Percentiles rank a stretch among this genome's conserved stretches.
Conservation (phyloP, 805 yeast species). For the Lachancea sp. region DNA sequence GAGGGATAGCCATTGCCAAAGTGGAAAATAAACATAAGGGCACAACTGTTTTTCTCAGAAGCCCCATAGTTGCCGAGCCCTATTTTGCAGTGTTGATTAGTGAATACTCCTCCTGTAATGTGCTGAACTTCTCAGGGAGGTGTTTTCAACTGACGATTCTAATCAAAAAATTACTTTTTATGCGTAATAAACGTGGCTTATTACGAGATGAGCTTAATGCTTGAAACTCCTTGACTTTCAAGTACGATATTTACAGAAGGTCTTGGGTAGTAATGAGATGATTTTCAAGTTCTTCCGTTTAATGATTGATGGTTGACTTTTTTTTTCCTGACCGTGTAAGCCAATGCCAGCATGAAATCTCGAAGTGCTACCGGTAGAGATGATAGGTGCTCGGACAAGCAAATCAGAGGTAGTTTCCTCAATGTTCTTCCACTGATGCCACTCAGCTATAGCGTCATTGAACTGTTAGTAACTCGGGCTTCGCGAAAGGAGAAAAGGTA, state of each 20-base stretch:
- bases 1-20: constrained; percentile 1
- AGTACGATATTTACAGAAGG: too few relatives aligned
- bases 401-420: constrained; percentile 25
- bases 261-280: too few relatives aligned
- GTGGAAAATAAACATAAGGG: background rate
- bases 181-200: background rate
- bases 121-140: too few relatives aligned
- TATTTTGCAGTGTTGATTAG: too few relatives aligned
- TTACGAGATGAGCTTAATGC: background rate
- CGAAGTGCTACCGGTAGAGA: constrained; percentile 23
- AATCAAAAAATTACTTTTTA: too few relatives aligned
- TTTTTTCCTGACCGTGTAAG: constrained; percentile 7
- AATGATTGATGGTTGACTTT: too few relatives aligned
- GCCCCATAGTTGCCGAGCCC: constrained; percentile 1
- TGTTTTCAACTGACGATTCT: background rate
- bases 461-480: constrained; percentile 4
- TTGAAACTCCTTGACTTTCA: too few relatives aligned
- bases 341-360: constrained; percentile 24
- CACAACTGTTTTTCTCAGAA: background rate
- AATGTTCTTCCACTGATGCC: constrained; percentile 29
- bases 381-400: constrained; percentile 26
- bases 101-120: too few relatives aligned
- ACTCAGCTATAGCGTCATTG: constrained; percentile 11
- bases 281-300: too few relatives aligned
- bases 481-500: too few relatives aligned